phyloP scores from a whole-genome alignment of 2,329 filamentous ascomycete species.

The Davidsoniella eucalypti region DNA sequence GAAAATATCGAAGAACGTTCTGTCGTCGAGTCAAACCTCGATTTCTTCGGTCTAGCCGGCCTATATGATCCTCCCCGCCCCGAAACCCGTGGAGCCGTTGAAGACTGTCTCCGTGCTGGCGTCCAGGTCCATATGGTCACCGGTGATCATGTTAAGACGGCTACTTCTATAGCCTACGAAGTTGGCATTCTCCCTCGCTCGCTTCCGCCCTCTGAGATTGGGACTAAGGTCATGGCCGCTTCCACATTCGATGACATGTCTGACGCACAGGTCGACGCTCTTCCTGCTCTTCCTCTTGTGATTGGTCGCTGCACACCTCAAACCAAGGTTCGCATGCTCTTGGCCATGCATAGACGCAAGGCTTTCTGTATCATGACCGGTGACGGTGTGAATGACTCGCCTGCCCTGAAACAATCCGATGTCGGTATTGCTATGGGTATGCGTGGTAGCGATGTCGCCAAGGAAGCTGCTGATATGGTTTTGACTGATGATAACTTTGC shows the following conservation, averaged over 20 bases:
- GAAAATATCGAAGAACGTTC: constrained; percentile 31
- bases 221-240: constrained; percentile 41
- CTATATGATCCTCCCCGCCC: constrained; percentile 56
- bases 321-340: constrained; percentile 61
- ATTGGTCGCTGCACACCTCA: constrained; percentile 53
- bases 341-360: constrained; percentile 52
- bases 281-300: constrained; percentile 47
- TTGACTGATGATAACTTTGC: constrained; percentile 81
- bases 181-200: constrained; percentile 39
- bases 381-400: constrained; percentile 60
- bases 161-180: constrained; percentile 47
- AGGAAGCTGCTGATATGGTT: constrained; percentile 76
- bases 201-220: constrained; percentile 22
- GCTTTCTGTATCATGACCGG: constrained; percentile 61
- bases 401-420: constrained; percentile 54
- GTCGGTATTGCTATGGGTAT: constrained; percentile 63
- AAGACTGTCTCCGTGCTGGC: constrained; percentile 41
- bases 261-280: constrained; percentile 43
- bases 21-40: constrained; percentile 38
- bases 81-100: constrained; percentile 46
- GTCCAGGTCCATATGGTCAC: constrained; percentile 55
- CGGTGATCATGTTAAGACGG: constrained; percentile 52
- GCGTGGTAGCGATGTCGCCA: constrained; percentile 55
- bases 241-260: constrained; percentile 45
- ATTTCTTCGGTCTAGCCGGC: constrained; percentile 53